Conservation (phyloP, 2,329 filamentous ascomycete genomes). For the Colletotrichum limetticola region DNA sequence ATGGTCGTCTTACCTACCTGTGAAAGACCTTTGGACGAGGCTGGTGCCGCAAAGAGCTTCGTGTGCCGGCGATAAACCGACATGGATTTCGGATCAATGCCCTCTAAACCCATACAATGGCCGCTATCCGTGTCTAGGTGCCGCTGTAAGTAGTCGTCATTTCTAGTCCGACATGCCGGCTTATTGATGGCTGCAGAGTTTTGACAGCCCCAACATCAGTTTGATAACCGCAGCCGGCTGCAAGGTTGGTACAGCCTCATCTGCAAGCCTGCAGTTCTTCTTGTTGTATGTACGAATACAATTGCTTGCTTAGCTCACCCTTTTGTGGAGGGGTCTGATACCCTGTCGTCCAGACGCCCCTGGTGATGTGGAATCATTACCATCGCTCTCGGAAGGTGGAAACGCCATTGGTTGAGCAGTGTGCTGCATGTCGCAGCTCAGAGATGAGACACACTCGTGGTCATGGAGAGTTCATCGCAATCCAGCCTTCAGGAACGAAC, state of each 20-base stretch:
- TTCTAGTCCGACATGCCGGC: neutral
- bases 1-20: neutral
- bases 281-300: neutral
- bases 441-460: slow-evolving; percentile 17
- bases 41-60: neutral
- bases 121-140: neutral
- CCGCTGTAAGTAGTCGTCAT: neutral
- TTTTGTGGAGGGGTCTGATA: slow-evolving; percentile 5
- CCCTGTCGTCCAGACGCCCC: slow-evolving; percentile 17
- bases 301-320: slow-evolving; percentile 14
- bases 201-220: neutral
- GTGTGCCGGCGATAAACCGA: neutral
- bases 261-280: neutral
- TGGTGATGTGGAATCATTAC: slow-evolving; percentile 28
- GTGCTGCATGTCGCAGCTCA: slow-evolving; percentile 31
- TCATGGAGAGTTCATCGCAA: slow-evolving; percentile 2
- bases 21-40: slow-evolving; percentile 6
- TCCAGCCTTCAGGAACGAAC: slow-evolving; percentile 7
- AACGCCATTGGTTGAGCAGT: slow-evolving; percentile 14
- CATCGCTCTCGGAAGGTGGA: slow-evolving; percentile 8
- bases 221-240: slow-evolving; percentile 1
- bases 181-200: neutral
- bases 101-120: neutral
- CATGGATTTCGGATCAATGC: neutral
- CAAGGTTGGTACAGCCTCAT: slow-evolving; percentile 2